Conservation (phyloP, 2,329 filamentous ascomycete species). For the Botrytis hyacinthi region DNA sequence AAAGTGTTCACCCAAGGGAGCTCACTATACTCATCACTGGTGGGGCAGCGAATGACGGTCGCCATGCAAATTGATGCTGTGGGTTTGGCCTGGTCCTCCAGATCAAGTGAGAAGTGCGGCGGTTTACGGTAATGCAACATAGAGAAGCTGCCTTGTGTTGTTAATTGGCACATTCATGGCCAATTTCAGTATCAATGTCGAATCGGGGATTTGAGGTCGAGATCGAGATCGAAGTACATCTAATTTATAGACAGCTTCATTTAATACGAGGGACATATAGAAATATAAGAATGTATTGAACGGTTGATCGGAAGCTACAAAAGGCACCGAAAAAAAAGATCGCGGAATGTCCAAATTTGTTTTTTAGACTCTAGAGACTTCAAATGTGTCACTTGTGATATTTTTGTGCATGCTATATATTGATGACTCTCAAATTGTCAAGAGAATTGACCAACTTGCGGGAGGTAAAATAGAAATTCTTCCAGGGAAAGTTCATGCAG, state of each 20-base stretch:
- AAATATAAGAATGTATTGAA: not conserved
- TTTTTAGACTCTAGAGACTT: not conserved
- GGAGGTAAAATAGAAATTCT: no score
- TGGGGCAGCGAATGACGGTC: not conserved
- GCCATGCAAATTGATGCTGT: not conserved
- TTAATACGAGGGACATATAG: not conserved
- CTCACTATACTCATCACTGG: not conserved
- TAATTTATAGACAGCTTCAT: not conserved
- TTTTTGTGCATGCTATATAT: not conserved
- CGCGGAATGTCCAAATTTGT: not conserved
- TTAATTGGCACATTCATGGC: not conserved
- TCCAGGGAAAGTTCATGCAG: not conserved
- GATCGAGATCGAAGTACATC: not conserved
- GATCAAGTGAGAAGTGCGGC: not conserved
- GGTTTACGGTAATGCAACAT: not conserved
- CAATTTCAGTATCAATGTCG: not conserved
- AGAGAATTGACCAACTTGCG: fast-evolving
- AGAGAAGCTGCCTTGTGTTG: not conserved
- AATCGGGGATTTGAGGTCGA: no score
- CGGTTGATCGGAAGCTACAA: not conserved
- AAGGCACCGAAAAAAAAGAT: fast-evolving
- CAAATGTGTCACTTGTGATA: not conserved
- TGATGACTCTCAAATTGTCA: fast-evolving
- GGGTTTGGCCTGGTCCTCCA: not conserved
- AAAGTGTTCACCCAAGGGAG: no score